phyloP scores from a whole-genome alignment of 2,329 filamentous ascomycete species.

The Scolecobasidium constrictum region DNA sequence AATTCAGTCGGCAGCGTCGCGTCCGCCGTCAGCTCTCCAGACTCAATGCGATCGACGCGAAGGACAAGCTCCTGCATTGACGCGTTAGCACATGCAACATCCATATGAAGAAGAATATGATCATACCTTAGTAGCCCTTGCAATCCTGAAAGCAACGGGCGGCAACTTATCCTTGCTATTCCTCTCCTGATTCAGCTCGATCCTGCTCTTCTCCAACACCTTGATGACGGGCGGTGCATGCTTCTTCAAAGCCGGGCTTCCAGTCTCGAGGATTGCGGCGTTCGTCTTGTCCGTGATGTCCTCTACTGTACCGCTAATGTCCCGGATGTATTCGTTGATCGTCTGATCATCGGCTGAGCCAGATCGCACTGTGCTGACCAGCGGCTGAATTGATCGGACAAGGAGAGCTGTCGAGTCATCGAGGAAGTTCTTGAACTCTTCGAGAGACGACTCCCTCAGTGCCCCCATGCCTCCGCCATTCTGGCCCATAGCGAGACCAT shows the following conservation, averaged over 20 bases:
- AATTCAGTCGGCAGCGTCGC: slow-evolving; percentile 8
- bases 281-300: slow-evolving; percentile 59
- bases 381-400: slow-evolving; percentile 70
- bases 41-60: slow-evolving; percentile 29
- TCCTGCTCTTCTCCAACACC: slow-evolving; percentile 51
- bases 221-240: slow-evolving; percentile 40
- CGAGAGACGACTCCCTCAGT: slow-evolving; percentile 28
- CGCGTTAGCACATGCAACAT: slow-evolving; percentile 12
- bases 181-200: slow-evolving; percentile 40
- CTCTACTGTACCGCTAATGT: slow-evolving; percentile 60
- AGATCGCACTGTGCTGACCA: slow-evolving; percentile 57
- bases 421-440: slow-evolving; percentile 62
- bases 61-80: slow-evolving; percentile 27
- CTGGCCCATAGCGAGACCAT: slow-evolving; percentile 6
- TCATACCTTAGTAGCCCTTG: slow-evolving; percentile 61
- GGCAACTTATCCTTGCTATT: slow-evolving; percentile 49
- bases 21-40: slow-evolving; percentile 19
- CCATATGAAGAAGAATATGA: neutral
- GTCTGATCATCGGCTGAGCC: slow-evolving; percentile 22
- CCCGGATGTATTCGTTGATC: slow-evolving; percentile 57
- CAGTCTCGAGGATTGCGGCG: slow-evolving; percentile 21
- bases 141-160: slow-evolving; percentile 79
- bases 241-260: slow-evolving; percentile 41
- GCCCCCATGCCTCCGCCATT: slow-evolving; percentile 14
- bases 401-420: slow-evolving; percentile 73